Evolutionary conservation across 2,329 filamentous ascomycete genomes (phyloP), one percentile per base, ranked within the genome.

Genomic region (Mycocentrospora acerina): DNA sequence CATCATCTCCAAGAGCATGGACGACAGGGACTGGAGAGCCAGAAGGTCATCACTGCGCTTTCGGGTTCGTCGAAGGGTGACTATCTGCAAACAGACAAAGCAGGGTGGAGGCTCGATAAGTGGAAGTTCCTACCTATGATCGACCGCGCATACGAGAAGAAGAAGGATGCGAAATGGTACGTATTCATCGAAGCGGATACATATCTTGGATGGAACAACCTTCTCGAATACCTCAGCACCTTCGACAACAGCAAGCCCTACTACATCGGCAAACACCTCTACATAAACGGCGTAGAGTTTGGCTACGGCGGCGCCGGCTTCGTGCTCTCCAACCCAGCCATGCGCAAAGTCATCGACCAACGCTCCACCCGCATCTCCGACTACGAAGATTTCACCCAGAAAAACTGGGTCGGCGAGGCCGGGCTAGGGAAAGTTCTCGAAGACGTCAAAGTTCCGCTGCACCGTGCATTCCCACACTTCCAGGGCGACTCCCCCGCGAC

Each of bases 101-200:
- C 48, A 7, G 77, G 75, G 17, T 80, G 77, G 77, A 72, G 69
- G 39, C 63, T 80, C 24, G 77, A 80, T 49, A 80, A 80, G 53
- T 80, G 76, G 76, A 80, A 80, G 58, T 79, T 79, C 50, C 65
- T 80, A 17, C 77, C 77, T 5, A 72, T 79, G 66, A 71, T 76
- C 6, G 72, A 76, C 44, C 69, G 74, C 44, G 72, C 76, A 2
- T 65, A 71, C 28, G 43, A 58, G 13, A 36, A 62, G 32, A 61
- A 60, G 44, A 62, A 64, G 3, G 46, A 58, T 29, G 60, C 60
- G 8, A 67, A 66, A 42, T 69, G 64, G 65, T 68, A 47, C 35
- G 57, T 68, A 39, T 67, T 69, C 47, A 59, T 68, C 25, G 66
- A 69, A 42, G 52, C 61, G 4, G 66, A 69, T 42, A 67, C 65